phyloP scores from a whole-genome alignment of 2,329 filamentous ascomycete genomes.

The Xylariaceae sp. region DNA sequence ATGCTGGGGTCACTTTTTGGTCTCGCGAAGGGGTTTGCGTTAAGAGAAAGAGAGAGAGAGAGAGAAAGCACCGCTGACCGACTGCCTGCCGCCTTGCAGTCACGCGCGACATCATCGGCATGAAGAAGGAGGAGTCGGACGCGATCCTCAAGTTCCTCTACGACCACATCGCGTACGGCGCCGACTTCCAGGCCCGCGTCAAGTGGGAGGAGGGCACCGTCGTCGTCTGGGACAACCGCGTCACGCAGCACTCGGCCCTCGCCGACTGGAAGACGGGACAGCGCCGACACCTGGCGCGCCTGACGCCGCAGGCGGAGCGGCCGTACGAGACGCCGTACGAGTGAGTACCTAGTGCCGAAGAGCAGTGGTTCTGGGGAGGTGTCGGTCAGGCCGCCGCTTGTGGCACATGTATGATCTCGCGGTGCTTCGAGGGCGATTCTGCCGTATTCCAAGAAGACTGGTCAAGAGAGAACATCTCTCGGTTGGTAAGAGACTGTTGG shows the following conservation, averaged over 20 bases:
- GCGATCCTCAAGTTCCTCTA: constrained; percentile 69
- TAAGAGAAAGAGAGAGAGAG: no score
- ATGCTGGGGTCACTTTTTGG: no score
- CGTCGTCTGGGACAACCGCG: constrained; percentile 79
- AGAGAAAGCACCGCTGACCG: constrained; percentile 2
- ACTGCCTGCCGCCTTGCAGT: constrained; percentile 44
- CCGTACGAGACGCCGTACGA: constrained; percentile 60
- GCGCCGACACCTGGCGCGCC: constrained; percentile 69
- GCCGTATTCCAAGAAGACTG: no score
- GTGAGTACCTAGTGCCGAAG: constrained; percentile 5
- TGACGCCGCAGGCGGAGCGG: constrained; percentile 74
- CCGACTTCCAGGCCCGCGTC: constrained; percentile 66
- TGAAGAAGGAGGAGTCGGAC: constrained; percentile 83
- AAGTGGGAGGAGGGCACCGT: constrained; percentile 76
- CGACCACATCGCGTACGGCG: constrained; percentile 63
- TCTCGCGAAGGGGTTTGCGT: no score
- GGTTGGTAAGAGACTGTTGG: no score
- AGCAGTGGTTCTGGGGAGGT: no score
- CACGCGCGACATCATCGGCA: constrained; percentile 71
- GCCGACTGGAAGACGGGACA: constrained; percentile 77
- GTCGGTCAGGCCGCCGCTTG: no score
- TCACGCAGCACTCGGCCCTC: constrained; percentile 71
- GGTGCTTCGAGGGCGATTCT: no score
- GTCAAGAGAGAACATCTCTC: no score
- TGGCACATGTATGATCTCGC: no score